These are phyloP conservation scores for Globisporangium acanthophoron DNA, from an alignment of 352 stramenopile genomes.

Conservation along the genomic window DNA sequence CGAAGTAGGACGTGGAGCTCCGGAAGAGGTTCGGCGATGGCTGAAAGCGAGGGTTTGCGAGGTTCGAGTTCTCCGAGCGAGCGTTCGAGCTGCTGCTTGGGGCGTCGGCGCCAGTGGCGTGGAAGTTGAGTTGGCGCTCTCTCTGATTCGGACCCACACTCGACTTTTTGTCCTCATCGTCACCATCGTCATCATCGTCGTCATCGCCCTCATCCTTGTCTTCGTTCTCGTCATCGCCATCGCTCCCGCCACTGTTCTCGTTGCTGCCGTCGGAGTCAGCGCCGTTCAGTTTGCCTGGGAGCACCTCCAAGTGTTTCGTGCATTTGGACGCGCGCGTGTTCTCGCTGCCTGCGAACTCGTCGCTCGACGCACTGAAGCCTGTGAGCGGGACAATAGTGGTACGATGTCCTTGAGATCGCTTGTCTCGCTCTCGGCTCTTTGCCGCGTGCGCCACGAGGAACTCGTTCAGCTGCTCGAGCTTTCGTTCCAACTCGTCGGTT, in stretches of 20 bases:
- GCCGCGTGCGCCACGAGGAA: slow-evolving; percentile 30
- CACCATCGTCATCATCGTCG: not conserved
- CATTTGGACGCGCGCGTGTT: slow-evolving; percentile 8
- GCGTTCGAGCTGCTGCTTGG: slow-evolving; percentile 9
- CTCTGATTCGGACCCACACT: not conserved
- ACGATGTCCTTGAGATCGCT: slow-evolving; percentile 23
- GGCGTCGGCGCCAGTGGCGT: not conserved
- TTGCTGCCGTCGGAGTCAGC: not conserved
- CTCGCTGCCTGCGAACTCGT: slow-evolving; percentile 11
- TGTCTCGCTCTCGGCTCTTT: slow-evolving; percentile 18
- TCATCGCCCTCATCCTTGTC: not conserved
- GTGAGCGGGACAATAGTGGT: slow-evolving; percentile 25
- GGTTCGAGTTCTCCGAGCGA: not conserved
- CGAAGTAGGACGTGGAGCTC: slow-evolving; percentile 11
- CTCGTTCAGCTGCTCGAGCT: slow-evolving; percentile 15
- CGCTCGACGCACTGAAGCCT: slow-evolving; percentile 17
- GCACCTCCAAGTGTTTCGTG: slow-evolving; percentile 18
- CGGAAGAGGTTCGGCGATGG: slow-evolving; percentile 2
- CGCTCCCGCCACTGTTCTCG: not conserved
- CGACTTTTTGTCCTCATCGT: not conserved
- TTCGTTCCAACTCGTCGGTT: not conserved
- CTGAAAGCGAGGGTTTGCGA: not conserved
- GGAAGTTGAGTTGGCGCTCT: not conserved
- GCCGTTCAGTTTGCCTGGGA: not conserved
- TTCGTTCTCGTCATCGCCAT: not conserved